Evolutionary conservation across 306 rosid species (phyloP), one percentile per base, ranked within the genome.

Genomic region (Ormosia emarginata): DNA sequence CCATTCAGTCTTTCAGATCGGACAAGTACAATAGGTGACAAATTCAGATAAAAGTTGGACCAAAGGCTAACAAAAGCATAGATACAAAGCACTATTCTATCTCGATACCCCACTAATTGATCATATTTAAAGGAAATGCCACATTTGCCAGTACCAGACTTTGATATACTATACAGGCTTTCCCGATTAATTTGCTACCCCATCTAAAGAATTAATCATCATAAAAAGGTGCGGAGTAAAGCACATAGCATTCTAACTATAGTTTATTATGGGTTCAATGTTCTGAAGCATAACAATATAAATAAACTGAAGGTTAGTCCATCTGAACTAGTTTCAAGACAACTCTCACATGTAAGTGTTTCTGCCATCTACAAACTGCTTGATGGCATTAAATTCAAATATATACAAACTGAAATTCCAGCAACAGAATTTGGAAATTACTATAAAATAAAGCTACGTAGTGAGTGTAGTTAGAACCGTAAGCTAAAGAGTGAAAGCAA

Each of bases 321-420:
- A 55, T 46, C 39, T 58, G 40, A 67, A 58, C 61, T 11, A 69
- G 39, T 58, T 76, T 67, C 66, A 58, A 59, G 59, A 67, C 37
- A 37, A 68, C 59, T 36, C 66, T 82, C 55, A 49, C 43, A 43
- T 17, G 43, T 2, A 47, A 57, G 41, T 43, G 61, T 77, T 69
- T 68, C 34, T 47, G 43, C 53, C 55, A 78, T 71, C 82, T 41
- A 34, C 53, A 62, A 57, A 52, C 74, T 49, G 57, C 52, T 59
- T 9, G 6, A 70, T 15, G 46, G 34, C 43, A 30, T 44, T 17
- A 39, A 62, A 39, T 61, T 82, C 59, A 56, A 83, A 61, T 30
- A 40, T 30, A 70, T 33, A 47, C 50, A 71, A 44, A 41, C 36
- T 52, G 76, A 78, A 78, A 71, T 29, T 11, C 59, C 55, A 14